phyloP scores from a whole-genome alignment of 2,329 filamentous ascomycete species.

The Arachnomyces sp. region DNA sequence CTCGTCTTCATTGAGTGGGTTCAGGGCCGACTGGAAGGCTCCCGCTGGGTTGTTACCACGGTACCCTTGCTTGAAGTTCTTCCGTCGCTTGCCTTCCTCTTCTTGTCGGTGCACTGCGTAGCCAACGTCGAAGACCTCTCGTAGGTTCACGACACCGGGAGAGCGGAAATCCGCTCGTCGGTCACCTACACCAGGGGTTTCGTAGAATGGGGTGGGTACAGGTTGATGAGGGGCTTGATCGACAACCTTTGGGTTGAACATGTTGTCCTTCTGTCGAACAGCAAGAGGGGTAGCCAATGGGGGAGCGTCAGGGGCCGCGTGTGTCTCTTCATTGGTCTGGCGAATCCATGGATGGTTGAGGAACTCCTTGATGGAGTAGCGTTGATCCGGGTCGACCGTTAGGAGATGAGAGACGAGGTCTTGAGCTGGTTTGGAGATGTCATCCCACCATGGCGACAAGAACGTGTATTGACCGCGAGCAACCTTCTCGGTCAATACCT shows the following conservation, averaged over 20 bases:
- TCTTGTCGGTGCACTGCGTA: slow-evolving; percentile 96
- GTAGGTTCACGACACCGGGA: slow-evolving; percentile 85
- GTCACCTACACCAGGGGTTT: slow-evolving; percentile 49
- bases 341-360: slow-evolving; percentile 90
- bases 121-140: slow-evolving; percentile 96
- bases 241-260: slow-evolving; percentile 46
- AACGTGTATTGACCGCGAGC: slow-evolving; percentile 96
- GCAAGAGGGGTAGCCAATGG: slow-evolving; percentile 60
- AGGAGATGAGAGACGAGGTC: slow-evolving; percentile 89
- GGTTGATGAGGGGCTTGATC: slow-evolving; percentile 35
- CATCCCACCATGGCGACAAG: slow-evolving; percentile 97
- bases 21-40: slow-evolving; percentile 55
- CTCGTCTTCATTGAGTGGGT: slow-evolving; percentile 56
- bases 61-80: slow-evolving; percentile 68
- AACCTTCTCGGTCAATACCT: slow-evolving; percentile 94
- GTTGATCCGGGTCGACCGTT: slow-evolving; percentile 89
- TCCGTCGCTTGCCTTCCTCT: slow-evolving; percentile 86
- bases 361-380: slow-evolving; percentile 89
- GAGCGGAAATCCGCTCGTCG: slow-evolving; percentile 87
- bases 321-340: slow-evolving; percentile 58
- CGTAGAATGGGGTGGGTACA: slow-evolving; percentile 46
- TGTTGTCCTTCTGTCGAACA: slow-evolving; percentile 49
- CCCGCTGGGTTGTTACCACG: slow-evolving; percentile 45
- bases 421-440: slow-evolving; percentile 90
- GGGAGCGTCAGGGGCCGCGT: slow-evolving; percentile 59